Evolutionary conservation across 140 eudicot species (phyloP), one percentile per base, ranked within the genome.

Genomic region (Stevia rebaudiana): DNA sequence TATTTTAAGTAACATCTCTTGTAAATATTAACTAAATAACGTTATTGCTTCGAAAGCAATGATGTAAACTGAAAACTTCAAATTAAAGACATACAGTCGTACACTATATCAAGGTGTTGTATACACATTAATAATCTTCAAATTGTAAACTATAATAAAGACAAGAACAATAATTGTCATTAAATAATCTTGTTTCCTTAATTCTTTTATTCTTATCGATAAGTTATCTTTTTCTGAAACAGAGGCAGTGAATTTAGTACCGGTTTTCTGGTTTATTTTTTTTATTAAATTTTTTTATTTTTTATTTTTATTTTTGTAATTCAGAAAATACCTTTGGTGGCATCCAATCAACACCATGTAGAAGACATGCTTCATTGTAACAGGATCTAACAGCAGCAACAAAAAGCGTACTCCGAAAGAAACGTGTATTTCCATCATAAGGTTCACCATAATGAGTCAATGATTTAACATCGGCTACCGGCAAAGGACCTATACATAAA

Each of bases 261-360:
- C 19, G 57, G 72, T 8, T 8, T n/a, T n/a, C n/a, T n/a, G n/a
- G n/a, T n/a, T n/a, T n/a, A n/a, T n/a, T n/a, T n/a, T n/a, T n/a
- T n/a, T n/a, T n/a, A n/a, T n/a, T n/a, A n/a, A n/a, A n/a, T n/a
- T n/a, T n/a, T n/a, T n/a, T n/a, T n/a, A n/a, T n/a, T n/a, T n/a
- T n/a, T n/a, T n/a, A n/a, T n/a, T n/a, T n/a, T 69, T 60, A 8
- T 17, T 15, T 25, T 37, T 24, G 46, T 25, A 43, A 25, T 15
- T 28, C 17, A 11, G 37, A 39, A 7, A 50, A 22, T 58, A 88
- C 99, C 96, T 92, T 92, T 46, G 97, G 97, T 28, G 99, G 97
- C 99, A 92, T 92, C 99, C 99, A 92, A 39, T 92, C 97, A 31
- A 83, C 94, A 56, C 99, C 99, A 70, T 92, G 99, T 64, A 92